Conservation (phyloP, 2,329 filamentous ascomycete genomes). For the Colletotrichum tofieldiae region DNA sequence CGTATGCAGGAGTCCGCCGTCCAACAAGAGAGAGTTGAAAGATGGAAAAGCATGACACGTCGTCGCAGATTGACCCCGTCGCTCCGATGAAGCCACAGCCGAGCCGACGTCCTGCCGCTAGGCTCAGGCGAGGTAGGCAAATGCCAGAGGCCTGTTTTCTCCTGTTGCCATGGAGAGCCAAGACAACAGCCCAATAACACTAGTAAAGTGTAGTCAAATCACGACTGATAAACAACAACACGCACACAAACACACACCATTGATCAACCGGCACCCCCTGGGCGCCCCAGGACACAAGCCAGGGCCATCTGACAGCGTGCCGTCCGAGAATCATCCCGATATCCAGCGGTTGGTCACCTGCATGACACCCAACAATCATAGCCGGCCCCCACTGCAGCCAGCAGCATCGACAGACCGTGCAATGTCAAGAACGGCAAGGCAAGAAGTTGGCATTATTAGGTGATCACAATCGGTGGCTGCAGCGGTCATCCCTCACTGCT, state of each 20-base stretch:
- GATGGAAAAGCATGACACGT: slow-evolving; percentile 20
- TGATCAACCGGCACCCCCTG: neutral
- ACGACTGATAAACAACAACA: slow-evolving; percentile 30
- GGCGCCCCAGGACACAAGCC: neutral
- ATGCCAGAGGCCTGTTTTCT: neutral
- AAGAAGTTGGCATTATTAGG: neutral
- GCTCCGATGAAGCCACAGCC: slow-evolving; percentile 11
- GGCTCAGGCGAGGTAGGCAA: slow-evolving; percentile 10
- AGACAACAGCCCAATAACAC: slow-evolving; percentile 3
- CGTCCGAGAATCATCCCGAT: slow-evolving; percentile 28
- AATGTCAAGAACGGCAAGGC: slow-evolving; percentile 13
- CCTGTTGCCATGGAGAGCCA: slow-evolving; percentile 37
- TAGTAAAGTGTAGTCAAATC: neutral
- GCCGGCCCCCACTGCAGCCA: neutral
- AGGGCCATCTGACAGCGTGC: slow-evolving; percentile 12
- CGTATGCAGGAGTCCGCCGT: neutral
- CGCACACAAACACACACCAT: slow-evolving; percentile 13
- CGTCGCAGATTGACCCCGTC: slow-evolving; percentile 35
- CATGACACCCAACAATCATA: slow-evolving; percentile 28
- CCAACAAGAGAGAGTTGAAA: slow-evolving; percentile 8
- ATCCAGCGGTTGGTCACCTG: slow-evolving; percentile 23
- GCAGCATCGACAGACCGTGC: slow-evolving; percentile 1
- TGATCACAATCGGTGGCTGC: slow-evolving; percentile 26
- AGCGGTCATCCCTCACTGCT: slow-evolving; percentile 32
- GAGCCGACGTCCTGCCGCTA: slow-evolving; percentile 32